phyloP scores from a whole-genome alignment of 371 early-diverging fungal species.

The Mucor velutinosus region DNA sequence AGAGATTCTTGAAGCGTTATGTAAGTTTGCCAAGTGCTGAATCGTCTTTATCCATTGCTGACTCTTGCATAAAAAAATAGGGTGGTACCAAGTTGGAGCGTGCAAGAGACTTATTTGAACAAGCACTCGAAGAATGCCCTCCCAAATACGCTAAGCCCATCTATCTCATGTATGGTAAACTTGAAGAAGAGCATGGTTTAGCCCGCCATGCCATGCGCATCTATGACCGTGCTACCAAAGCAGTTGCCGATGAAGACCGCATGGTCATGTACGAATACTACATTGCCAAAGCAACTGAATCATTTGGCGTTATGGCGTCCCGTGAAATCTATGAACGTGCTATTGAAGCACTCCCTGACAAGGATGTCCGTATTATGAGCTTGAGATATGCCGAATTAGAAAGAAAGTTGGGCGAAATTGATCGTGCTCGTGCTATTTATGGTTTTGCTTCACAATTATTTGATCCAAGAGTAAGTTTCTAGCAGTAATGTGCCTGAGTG shows the following conservation, averaged over 20 bases:
- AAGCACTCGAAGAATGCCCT: constrained; percentile 89
- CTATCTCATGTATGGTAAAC: constrained; percentile 89
- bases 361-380: constrained; percentile 78
- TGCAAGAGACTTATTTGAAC: constrained; percentile 94
- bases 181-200: constrained; percentile 94
- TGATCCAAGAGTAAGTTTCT: constrained; percentile 77
- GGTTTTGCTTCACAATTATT: constrained; percentile 88
- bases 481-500: not conserved
- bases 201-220: constrained; percentile 92
- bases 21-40: constrained; percentile 37
- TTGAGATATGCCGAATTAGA: constrained; percentile 89
- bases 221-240: constrained; percentile 88
- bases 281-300: constrained; percentile 85
- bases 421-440: constrained; percentile 93
- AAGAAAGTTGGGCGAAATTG: constrained; percentile 91
- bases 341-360: constrained; percentile 85
- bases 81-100: constrained; percentile 89
- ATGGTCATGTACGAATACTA: constrained; percentile 87
- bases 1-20: constrained; percentile 84
- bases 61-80: constrained; percentile 28
- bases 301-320: constrained; percentile 85
- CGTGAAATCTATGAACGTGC: constrained; percentile 93
- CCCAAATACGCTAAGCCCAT: constrained; percentile 85
- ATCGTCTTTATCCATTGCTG: not conserved
- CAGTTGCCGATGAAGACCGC: constrained; percentile 76